Percentiles rank a stretch among this genome's conserved stretches.
Conservation (phyloP, 257 asterid genomes). For the Primulina eburnea region DNA sequence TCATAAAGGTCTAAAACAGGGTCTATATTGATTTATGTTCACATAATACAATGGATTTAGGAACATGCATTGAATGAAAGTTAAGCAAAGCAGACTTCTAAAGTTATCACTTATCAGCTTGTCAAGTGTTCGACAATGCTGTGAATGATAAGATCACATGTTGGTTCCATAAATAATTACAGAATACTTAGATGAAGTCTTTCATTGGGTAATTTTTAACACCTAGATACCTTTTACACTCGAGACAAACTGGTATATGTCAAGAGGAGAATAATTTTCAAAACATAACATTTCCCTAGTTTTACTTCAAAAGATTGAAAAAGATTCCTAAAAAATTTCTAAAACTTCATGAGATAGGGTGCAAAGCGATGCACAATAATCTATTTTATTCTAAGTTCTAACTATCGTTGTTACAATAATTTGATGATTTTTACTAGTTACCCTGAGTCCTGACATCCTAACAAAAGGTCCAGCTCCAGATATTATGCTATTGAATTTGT, state of each 20-base stretch:
- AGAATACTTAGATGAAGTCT: background rate
- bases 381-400: too few relatives aligned
- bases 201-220: background rate
- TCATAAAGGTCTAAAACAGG: background rate
- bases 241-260: background rate
- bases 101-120: background rate
- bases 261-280: background rate
- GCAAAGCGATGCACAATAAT: too few relatives aligned
- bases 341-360: too few relatives aligned
- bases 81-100: background rate
- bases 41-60: background rate
- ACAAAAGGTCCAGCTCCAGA: background rate
- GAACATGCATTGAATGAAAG: background rate
- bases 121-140: background rate
- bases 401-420: too few relatives aligned
- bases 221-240: background rate
- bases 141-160: background rate
- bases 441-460: conserved; percentile 3
- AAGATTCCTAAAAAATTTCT: too few relatives aligned
- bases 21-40: too few relatives aligned
- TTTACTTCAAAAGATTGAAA: too few relatives aligned
- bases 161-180: too few relatives aligned
- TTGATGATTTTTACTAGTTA: too few relatives aligned
- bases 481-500: background rate
- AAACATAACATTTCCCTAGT: background rate